Evolutionary conservation across 371 early-diverging fungal genomes (phyloP), one percentile per base, ranked within the genome.

Genomic region (Saksenaea oblongispora): DNA sequence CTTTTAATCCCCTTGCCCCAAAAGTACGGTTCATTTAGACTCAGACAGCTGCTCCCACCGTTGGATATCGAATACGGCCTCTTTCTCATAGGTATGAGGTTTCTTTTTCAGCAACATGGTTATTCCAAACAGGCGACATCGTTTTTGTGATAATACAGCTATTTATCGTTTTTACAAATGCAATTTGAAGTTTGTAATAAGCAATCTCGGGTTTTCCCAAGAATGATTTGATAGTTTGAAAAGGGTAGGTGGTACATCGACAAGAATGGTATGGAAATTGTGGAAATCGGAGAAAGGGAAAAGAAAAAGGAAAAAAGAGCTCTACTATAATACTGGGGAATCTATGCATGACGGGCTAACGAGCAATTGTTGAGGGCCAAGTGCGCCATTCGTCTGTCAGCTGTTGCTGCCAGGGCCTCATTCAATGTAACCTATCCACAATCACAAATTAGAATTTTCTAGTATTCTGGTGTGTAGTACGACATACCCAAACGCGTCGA

Each of bases 401-500:
- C 64, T 5, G 70, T 68, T 34, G 78, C 76, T 11, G 35, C 41
- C 26, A 78, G 66, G 31, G 78, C 81, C 57, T 78, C 73, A 31
- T 69, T 63, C 42, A 67, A 70, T 15, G 76, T 34, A 26, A 74
- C 70, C 80, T 75, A 66, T 10, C 53, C 11, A 8, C 14, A 36
- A 18, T 35, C 34, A 14, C 9, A 27, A 37, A 34, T 22, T 22
- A 42, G 13, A 3, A 2, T 17, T 26, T 36, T 35, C 11, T 24
- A 11, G 27, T 35, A n/a, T 44, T 42, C 39, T 18, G 18, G 13
- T 26, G 18, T 51, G 28, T 51, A 10, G 13, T 18, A 34, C 44
- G 15, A 66, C 70, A 62, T 73, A 78, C 80, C 76, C 76, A 79
- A 34, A 71, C 65, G 36, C 73, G 69, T 54, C 70, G 27, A 31